Percentiles rank a stretch among this genome's conserved stretches.
Conservation (phyloP, 495 filamentous ascomycete species). For the Penicillium herquei region DNA sequence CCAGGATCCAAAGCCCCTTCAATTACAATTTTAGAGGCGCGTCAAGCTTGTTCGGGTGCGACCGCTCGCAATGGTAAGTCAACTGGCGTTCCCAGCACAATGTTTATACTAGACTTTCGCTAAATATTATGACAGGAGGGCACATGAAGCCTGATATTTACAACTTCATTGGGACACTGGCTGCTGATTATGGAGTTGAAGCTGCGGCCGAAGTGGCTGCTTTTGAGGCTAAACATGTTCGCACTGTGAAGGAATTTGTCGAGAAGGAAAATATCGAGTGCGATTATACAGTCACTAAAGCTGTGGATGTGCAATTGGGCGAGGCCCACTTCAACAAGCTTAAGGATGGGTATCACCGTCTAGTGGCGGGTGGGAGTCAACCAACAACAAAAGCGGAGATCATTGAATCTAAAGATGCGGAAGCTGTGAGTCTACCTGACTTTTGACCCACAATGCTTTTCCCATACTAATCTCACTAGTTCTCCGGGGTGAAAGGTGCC, state of each 20-base stretch:
- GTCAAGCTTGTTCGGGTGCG: slow-evolving; percentile 79
- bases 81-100: not conserved
- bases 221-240: slow-evolving; percentile 33
- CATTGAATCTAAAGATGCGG: slow-evolving; percentile 16
- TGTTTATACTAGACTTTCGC: not conserved
- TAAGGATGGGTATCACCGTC: slow-evolving; percentile 22
- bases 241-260: slow-evolving; percentile 24
- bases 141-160: slow-evolving; percentile 41
- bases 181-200: slow-evolving; percentile 27
- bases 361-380: slow-evolving; percentile 19
- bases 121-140: slow-evolving; percentile 17
- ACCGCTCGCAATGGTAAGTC: slow-evolving; percentile 59
- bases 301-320: slow-evolving; percentile 29
- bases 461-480: slow-evolving; percentile 15
- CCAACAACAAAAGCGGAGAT: slow-evolving; percentile 17
- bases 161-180: slow-evolving; percentile 22
- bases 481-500: slow-evolving; percentile 50
- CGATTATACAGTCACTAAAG: slow-evolving; percentile 27
- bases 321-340: slow-evolving; percentile 17
- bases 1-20: slow-evolving; percentile 29
- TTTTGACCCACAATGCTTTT: not conserved
- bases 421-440: slow-evolving; percentile 16
- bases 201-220: slow-evolving; percentile 33
- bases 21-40: slow-evolving; percentile 75
- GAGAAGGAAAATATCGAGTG: slow-evolving; percentile 33